These are phyloP conservation scores for Amyloporia xantha DNA, from an alignment of 768 basidiomycete genomes.

Conservation along the genomic window DNA sequence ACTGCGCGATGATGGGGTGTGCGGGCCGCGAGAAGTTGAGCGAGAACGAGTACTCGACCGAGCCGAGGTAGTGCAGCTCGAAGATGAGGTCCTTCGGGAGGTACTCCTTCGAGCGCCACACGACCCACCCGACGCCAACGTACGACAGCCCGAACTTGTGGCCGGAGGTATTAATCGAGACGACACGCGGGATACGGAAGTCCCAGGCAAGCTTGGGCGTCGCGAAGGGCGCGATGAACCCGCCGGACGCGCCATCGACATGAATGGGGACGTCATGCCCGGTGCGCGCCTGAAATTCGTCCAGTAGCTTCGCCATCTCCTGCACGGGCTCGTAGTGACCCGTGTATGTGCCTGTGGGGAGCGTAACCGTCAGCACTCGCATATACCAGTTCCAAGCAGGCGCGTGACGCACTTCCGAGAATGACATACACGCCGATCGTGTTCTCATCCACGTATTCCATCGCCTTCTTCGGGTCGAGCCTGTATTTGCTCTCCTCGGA, in stretches of 20 bases:
- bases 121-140: constrained; percentile 57
- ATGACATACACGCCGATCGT: constrained; percentile 65
- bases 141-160: constrained; percentile 57
- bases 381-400: neutral
- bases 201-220: constrained; percentile 51
- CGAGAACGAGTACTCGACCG: constrained; percentile 70
- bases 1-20: constrained; percentile 55
- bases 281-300: constrained; percentile 43
- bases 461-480: constrained; percentile 61
- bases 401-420: constrained; percentile 36
- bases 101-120: constrained; percentile 50
- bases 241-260: constrained; percentile 57
- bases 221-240: constrained; percentile 57
- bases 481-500: constrained; percentile 67
- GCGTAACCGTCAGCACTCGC: constrained; percentile 16
- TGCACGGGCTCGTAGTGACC: constrained; percentile 75
- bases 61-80: constrained; percentile 46
- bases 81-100: constrained; percentile 70
- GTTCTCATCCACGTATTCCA: constrained; percentile 65
- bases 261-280: constrained; percentile 34
- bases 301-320: constrained; percentile 72
- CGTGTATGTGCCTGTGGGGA: constrained; percentile 41
- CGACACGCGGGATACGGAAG: constrained; percentile 52
- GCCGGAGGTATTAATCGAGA: constrained; percentile 51
- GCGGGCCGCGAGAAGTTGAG: constrained; percentile 57